Evolutionary conservation across 2,329 filamentous ascomycete genomes (phyloP).

Genomic region (Alternaria longipes): DNA sequence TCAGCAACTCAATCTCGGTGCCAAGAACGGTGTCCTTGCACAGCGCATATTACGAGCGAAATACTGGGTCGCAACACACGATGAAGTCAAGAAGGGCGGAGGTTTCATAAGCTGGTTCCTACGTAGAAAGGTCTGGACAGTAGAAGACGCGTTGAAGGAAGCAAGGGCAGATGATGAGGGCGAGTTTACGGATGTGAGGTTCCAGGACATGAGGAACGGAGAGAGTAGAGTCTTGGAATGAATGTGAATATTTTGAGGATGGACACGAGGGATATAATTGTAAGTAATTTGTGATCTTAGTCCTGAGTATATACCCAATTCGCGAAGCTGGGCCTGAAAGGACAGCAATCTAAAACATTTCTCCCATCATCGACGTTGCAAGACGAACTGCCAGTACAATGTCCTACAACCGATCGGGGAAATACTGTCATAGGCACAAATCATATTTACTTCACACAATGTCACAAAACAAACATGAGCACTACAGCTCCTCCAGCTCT

Average conservation of each 20-base stretch:
- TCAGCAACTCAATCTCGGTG: slow-evolving; percentile 71
- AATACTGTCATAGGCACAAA: background rate
- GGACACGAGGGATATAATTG: background rate
- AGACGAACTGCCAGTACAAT: background rate
- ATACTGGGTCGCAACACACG: slow-evolving; percentile 74
- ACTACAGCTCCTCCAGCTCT: background rate
- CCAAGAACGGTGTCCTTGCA: slow-evolving; percentile 67
- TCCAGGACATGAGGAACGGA: slow-evolving; percentile 64
- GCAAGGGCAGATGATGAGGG: slow-evolving; percentile 56
- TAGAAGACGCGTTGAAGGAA: slow-evolving; percentile 60
- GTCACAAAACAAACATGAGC: background rate
- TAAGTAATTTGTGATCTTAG: slow-evolving; percentile 1
- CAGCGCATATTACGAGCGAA: slow-evolving; percentile 62
- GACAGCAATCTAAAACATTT: background rate
- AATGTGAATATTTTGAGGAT: slow-evolving; percentile 1
- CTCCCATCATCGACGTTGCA: background rate
- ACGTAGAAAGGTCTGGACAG: slow-evolving; percentile 52
- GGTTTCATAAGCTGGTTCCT: slow-evolving; percentile 65
- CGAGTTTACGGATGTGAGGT: slow-evolving; percentile 34
- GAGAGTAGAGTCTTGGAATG: slow-evolving; percentile 63
- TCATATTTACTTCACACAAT: background rate
- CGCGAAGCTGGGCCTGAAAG: background rate
- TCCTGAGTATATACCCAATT: slow-evolving; percentile 4
- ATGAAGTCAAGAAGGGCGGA: slow-evolving; percentile 68
- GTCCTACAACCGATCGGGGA: background rate